phyloP scores from a whole-genome alignment of 805 yeast species.

The Suhomyces vadensis region DNA sequence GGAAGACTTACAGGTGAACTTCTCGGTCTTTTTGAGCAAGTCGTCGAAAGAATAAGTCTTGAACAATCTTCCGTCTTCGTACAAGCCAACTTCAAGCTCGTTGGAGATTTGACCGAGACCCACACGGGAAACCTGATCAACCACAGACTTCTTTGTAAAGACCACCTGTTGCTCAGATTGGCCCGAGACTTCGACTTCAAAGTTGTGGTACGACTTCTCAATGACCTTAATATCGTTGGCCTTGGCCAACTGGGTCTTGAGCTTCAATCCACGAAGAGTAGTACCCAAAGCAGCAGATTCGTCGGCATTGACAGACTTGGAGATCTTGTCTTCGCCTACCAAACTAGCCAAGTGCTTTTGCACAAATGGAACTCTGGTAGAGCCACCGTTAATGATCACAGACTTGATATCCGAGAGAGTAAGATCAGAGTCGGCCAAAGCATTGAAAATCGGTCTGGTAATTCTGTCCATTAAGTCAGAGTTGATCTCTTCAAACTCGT shows the following conservation, averaged over 20 bases:
- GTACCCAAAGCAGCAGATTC: slow-evolving; percentile 92
- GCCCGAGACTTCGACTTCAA: slow-evolving; percentile 36
- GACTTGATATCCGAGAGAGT: slow-evolving; percentile 50
- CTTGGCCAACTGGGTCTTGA: slow-evolving; percentile 66
- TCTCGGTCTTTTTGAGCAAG: slow-evolving; percentile 26
- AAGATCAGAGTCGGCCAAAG: slow-evolving; percentile 41
- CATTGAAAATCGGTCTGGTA: slow-evolving; percentile 53
- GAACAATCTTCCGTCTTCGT: slow-evolving; percentile 40
- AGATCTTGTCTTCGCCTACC: slow-evolving; percentile 59
- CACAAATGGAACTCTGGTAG: slow-evolving; percentile 86
- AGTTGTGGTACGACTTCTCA: slow-evolving; percentile 56
- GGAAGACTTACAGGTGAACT: slow-evolving; percentile 42
- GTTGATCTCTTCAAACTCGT: slow-evolving; percentile 70
- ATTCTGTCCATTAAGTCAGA: slow-evolving; percentile 48
- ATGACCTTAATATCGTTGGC: slow-evolving; percentile 56
- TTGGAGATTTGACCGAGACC: slow-evolving; percentile 37
- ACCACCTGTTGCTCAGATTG: slow-evolving; percentile 27
- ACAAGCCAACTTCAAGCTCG: slow-evolving; percentile 32
- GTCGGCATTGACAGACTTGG: slow-evolving; percentile 91
- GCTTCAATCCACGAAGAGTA: slow-evolving; percentile 73
- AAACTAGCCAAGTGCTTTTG: slow-evolving; percentile 58
- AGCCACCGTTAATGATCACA: slow-evolving; percentile 85
- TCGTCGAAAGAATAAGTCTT: slow-evolving; percentile 28
- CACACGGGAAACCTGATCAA: slow-evolving; percentile 35
- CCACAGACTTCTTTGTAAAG: slow-evolving; percentile 49